These are phyloP conservation scores for Pseudogymnoascus sp. DNA, from an alignment of 2,329 filamentous ascomycete species.

Conservation along the genomic window DNA sequence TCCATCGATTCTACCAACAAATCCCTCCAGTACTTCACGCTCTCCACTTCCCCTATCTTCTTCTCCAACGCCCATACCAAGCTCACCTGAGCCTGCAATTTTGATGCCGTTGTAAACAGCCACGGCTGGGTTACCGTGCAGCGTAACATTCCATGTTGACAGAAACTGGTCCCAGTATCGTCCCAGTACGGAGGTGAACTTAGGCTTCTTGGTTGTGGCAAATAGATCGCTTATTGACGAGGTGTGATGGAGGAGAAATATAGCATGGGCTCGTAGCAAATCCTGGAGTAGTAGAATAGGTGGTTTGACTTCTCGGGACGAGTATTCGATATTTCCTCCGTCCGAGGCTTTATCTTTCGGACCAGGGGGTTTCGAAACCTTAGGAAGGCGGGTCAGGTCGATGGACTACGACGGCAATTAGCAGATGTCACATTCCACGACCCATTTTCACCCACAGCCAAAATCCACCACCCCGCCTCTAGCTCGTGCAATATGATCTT, in stretches of 20 bases:
- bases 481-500: constrained; percentile 80
- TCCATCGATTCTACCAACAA: constrained; percentile 71
- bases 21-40: constrained; percentile 85
- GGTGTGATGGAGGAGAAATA: constrained; percentile 84
- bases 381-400: constrained; percentile 60
- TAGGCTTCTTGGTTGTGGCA: constrained; percentile 53
- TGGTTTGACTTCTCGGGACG: constrained; percentile 82
- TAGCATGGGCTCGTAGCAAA: constrained; percentile 70
- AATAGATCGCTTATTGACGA: constrained; percentile 65
- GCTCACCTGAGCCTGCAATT: constrained; percentile 79
- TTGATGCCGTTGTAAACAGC: constrained; percentile 79
- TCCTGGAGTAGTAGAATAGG: constrained; percentile 71
- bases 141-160: constrained; percentile 76
- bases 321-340: constrained; percentile 60
- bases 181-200: constrained; percentile 65
- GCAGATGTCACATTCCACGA: constrained; percentile 14
- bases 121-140: constrained; percentile 80
- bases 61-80: constrained; percentile 90
- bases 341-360: constrained; percentile 20
- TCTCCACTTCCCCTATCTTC: constrained; percentile 93
- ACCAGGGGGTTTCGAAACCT: constrained; percentile 29
- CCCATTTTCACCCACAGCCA: constrained; percentile 59
- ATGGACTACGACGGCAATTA: constrained; percentile 52
- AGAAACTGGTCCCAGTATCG: constrained; percentile 72
- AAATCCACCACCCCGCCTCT: constrained; percentile 89